phyloP scores from a whole-genome alignment of 139 green algal species.

The Monoraphidium neglectum region DNA sequence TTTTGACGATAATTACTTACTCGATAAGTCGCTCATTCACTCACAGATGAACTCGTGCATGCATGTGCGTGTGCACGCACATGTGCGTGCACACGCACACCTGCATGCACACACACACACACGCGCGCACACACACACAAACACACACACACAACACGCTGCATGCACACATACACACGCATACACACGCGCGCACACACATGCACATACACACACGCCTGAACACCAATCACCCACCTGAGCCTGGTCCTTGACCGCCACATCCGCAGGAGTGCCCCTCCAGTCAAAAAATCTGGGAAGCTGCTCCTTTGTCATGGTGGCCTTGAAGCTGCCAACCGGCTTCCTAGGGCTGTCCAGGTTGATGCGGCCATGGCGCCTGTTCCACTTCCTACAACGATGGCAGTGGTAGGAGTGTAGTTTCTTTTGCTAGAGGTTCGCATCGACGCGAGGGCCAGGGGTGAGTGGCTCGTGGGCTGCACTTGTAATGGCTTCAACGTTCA shows the following conservation, averaged over 20 bases:
- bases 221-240: neutral
- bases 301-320: neutral
- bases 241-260: conserved; percentile 13
- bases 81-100: too few relatives aligned
- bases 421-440: too few relatives aligned
- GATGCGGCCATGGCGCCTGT: too few relatives aligned
- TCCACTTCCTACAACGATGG: too few relatives aligned
- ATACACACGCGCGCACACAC: neutral
- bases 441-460: too few relatives aligned
- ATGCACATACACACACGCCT: conserved; percentile 1
- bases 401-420: too few relatives aligned
- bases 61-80: too few relatives aligned
- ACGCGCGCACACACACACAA: too few relatives aligned
- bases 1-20: neutral
- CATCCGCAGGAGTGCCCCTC: conserved; percentile 13
- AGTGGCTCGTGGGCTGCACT: too few relatives aligned
- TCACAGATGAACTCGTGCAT: too few relatives aligned
- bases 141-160: conserved; percentile 1
- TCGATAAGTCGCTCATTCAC: neutral
- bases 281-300: conserved; percentile 14
- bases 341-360: neutral
- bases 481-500: too few relatives aligned
- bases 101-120: too few relatives aligned
- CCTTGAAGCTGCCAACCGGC: conserved; percentile 8
- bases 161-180: conserved; percentile 1